Evolutionary conservation across 495 filamentous ascomycete genomes (phyloP), one percentile per base, ranked within the genome.

Genomic region (Penicillium canariense): DNA sequence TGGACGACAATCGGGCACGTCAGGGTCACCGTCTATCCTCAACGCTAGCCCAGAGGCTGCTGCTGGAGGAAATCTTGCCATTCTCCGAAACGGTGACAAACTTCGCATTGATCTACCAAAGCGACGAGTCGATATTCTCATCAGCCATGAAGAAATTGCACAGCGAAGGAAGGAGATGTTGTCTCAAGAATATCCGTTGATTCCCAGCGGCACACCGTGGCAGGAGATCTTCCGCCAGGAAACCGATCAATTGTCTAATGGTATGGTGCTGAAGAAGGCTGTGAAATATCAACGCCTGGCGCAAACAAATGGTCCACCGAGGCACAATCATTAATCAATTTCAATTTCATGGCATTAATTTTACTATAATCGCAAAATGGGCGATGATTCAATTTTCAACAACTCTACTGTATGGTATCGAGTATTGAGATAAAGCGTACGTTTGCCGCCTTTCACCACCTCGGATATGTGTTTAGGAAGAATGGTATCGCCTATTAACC

Each of bases 131-230:
- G 74, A 85, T 55, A 73, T 85, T 25, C 62, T 82, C 36, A 68
- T 84, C 11, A 64, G 68, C 1, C 70, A 77, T 27, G 71, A 77
- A n/a, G 91, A 94, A 67, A 67, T 98, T 55, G 77, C 71, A 14
- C 69, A 75, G 58, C 74, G 91, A 53, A 79, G 80, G 66, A 77
- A 83, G 55, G 81, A 80, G 7, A 48, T 74, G 12, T 57, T 65
- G 12, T 49, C 58, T 0, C 50, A 60, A 8, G 78, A 75, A 15
- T 67, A 62, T 23, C 50, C 61, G 1, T 20, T 61, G 31, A 50
- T 52, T 9, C 58, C 57, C 0, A 61, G 55, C 45, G 50, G 55
- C 27, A 81, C 77, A 3, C 77, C 77, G 15, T 81, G 77, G 74
- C 77, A 79, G 54, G 77, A 81, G 50, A 52, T 81, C 20, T 81